A percentile compares a stretch with the other conserved stretches of the same genome.
Conservation (phyloP, 768 basidiomycete genomes). For the Tulasnella sp. region DNA sequence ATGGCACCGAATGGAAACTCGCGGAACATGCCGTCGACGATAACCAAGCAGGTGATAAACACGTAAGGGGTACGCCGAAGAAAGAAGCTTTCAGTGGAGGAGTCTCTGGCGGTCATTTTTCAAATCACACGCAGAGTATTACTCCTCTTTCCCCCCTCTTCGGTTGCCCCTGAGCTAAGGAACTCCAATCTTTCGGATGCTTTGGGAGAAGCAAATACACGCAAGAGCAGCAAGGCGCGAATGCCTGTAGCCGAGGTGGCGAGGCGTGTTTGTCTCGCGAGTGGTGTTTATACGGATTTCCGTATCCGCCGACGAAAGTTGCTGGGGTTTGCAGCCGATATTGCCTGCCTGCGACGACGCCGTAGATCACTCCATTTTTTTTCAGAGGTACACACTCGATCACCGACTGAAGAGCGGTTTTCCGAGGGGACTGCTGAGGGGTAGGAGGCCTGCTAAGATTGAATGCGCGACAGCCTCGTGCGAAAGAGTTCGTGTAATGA, state of each 20-base stretch:
- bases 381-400: not conserved
- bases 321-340: not conserved
- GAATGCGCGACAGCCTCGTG: slow-evolving; percentile 14
- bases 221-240: slow-evolving; percentile 11
- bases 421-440: slow-evolving; percentile 7
- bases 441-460: not conserved
- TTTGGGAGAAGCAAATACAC: slow-evolving; percentile 7
- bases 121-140: slow-evolving; percentile 2
- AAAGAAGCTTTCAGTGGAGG: slow-evolving; percentile 15
- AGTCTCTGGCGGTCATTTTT: not conserved
- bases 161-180: not conserved
- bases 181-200: slow-evolving; percentile 12
- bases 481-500: slow-evolving; percentile 6
- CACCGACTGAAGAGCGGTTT: not conserved
- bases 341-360: not conserved
- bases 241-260: slow-evolving; percentile 11
- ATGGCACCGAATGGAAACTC: not conserved
- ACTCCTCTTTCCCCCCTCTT: not conserved
- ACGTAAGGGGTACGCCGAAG: slow-evolving; percentile 11
- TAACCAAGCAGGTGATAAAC: slow-evolving; percentile 13
- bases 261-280: not conserved
- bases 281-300: slow-evolving; percentile 21
- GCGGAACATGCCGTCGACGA: not conserved
- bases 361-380: not conserved
- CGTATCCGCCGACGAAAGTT: not conserved